Percentiles rank a stretch among this genome's conserved stretches.
phyloP scores from a whole-genome alignment of 768 basidiomycete species.

The Mrakia blollopis region DNA sequence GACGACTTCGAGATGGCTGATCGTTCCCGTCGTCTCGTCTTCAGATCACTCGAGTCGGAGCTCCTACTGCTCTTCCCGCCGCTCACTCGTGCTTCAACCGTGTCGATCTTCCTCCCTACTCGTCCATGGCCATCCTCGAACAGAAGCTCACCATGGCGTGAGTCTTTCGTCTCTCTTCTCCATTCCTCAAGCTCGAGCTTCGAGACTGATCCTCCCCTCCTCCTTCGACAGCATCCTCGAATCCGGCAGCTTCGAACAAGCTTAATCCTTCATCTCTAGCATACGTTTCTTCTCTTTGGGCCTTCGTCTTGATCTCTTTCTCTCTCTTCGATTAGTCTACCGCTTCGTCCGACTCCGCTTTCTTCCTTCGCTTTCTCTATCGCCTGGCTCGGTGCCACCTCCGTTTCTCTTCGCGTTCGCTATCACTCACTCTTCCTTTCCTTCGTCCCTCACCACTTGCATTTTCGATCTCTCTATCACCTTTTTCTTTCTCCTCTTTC shows the following conservation, averaged over 20 bases:
- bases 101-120: not conserved
- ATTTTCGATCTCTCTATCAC: no score
- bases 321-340: not conserved
- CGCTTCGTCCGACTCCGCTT: not conserved
- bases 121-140: not conserved
- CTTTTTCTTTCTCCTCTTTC: no score
- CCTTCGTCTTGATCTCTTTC: not conserved
- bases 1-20: no score
- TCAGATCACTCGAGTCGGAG: not conserved
- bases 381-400: no score
- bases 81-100: conserved; percentile 22
- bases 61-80: not conserved
- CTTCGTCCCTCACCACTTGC: no score
- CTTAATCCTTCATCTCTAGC: not conserved
- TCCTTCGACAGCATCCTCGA: conserved; percentile 7
- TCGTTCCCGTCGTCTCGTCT: not conserved
- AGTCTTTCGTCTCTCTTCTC: not conserved
- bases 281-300: not conserved
- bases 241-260: conserved; percentile 2
- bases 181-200: no score
- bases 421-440: not conserved
- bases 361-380: no score
- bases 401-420: not conserved
- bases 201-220: not conserved
- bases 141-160: conserved; percentile 10